phyloP scores from a whole-genome alignment of 2,329 filamentous ascomycete genomes.

The Chalaropsis thielavioides region DNA sequence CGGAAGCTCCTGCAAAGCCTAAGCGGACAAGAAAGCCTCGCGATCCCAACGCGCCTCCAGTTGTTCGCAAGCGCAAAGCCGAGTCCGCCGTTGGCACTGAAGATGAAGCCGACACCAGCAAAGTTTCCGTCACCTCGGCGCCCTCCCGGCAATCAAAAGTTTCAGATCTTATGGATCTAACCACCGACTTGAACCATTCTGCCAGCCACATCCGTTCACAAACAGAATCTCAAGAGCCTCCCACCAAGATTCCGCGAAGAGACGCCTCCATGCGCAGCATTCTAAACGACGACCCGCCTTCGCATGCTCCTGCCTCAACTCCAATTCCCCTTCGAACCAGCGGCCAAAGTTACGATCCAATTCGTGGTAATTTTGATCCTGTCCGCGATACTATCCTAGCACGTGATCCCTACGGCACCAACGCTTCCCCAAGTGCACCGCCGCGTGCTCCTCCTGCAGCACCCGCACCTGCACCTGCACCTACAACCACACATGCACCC shows the following conservation, averaged over 20 bases:
- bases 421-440: constrained; percentile 31
- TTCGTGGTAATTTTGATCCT: constrained; percentile 59
- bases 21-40: constrained; percentile 36
- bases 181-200: constrained; percentile 17
- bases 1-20: constrained; percentile 31
- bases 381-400: constrained; percentile 46
- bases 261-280: constrained; percentile 44
- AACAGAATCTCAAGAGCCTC: constrained; percentile 23
- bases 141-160: constrained; percentile 28
- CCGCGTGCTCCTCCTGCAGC: constrained; percentile 32
- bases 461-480: constrained; percentile 41
- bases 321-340: constrained; percentile 43
- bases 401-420: constrained; percentile 35
- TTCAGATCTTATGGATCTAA: constrained; percentile 26
- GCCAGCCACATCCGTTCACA: constrained; percentile 19
- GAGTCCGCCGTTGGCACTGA: constrained; percentile 29
- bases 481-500: constrained; percentile 29
- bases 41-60: constrained; percentile 43
- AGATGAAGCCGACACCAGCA: constrained; percentile 26
- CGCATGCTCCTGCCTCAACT: constrained; percentile 30
- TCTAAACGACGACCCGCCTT: constrained; percentile 38
- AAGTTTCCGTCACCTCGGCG: constrained; percentile 24
- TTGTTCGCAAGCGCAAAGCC: constrained; percentile 41
- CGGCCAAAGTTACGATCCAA: constrained; percentile 79
- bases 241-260: constrained; percentile 37